Evolutionary conservation across 2,329 filamentous ascomycete genomes (phyloP), one percentile per base, ranked within the genome.

Genomic region (Alternaria triticina): DNA sequence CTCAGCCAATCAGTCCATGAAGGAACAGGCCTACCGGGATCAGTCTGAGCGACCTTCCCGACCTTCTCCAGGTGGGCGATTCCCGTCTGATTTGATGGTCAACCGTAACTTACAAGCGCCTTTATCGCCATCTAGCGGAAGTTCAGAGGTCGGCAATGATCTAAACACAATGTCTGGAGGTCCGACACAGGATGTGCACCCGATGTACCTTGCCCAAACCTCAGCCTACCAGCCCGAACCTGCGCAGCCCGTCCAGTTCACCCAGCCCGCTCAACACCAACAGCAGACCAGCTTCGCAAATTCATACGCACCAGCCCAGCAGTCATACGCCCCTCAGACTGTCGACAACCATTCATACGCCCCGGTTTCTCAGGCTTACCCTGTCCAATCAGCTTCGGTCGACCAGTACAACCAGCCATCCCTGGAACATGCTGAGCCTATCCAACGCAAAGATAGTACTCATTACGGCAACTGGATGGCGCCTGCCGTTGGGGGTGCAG

Each of bases 61-160:
- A 81, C 92, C 93, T 78, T 89, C 92, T 87, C 90, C 93, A 89
- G 95, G 94, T 90, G 95, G 95, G 85, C 90, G 94, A 81, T 99
- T 99, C 84, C 95, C 95, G 83, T 96, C 92, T 83, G 94, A 97
- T 85, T 85, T 98, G 74, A 89, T 94, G 84, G 87, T 97, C 80
- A 91, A 94, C 81, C 90, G 92, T 84, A 90, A 91, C 86, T 89
- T 93, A 89, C 90, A 94, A 82, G 89, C 88, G 77, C 88, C 91
- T 77, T 85, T 90, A 78, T 93, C 92, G 77, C 91, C 91, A 65
- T 92, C 91, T 85, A 96, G 92, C 85, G 89, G 90, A 81, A 93
- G 90, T 80, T 94, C 92, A 72, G 89, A 83, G 57, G 67, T 86
- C 68, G 89, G 89, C 74, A 84, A 85, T 76, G 87, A 89, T 75